Evolutionary conservation across 345 rosid species (phyloP), one percentile per base, ranked within the genome.

Genomic region (Turritis glabra): DNA sequence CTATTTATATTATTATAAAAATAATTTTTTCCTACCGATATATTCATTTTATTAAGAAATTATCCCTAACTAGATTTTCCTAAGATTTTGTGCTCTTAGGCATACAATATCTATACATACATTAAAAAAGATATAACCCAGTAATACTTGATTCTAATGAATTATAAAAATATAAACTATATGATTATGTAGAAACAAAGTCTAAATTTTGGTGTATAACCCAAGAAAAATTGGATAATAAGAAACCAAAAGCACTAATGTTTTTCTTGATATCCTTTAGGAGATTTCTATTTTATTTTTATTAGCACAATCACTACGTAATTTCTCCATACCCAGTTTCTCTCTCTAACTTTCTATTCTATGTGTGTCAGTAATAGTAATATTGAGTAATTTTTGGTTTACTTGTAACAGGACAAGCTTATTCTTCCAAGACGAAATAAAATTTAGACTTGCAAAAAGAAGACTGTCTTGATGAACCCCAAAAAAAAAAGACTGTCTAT

Each of bases 361-460:
- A 37, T 80, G 35, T 77, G 68, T 80, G 74, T 71, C 69, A 79
- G 79, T 79, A 74, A 74, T 79, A 40, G 82, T 69, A 79, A 41
- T 75, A 55, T 74, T 78, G 75, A 81, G 74, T 59, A 66, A 53
- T 79, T 72, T 66, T 66, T 69, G 68, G 63, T 78, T 74, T 80
- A 75, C 77, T 80, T 76, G 77, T 82, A 69, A 78, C 62, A 77
- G 78, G 79, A 80, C 67, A 77, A 82, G 85, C 87, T 88, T 91
- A 68, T 82, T 88, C 84, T 85, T 85, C 89, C 83, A 86, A 80
- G 90, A 85, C 40, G 51, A 62, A 47, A 32, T 29, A 59, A 67
- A 43, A 23, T n/a, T 35, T 7, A 52, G 44, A 69, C 47, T 68
- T 67, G 50, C 69, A 51, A 47, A 25, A 54, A 46, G 41, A 32